Conservation (phyloP, 352 stramenopile species). For the Achlya hypogyna region DNA sequence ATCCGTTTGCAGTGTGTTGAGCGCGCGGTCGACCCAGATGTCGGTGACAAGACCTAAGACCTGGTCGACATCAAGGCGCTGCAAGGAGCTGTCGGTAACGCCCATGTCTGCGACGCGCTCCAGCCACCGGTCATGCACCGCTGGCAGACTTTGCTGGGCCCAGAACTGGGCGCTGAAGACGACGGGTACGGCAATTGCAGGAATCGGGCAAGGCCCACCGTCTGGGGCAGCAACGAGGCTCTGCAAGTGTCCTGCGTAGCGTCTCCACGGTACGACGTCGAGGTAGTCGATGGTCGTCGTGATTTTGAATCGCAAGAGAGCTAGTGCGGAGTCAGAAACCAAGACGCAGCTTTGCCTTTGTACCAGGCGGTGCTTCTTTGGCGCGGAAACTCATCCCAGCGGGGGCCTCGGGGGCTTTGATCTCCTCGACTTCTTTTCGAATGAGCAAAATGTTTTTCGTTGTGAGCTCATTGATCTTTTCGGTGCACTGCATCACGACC, state of each 20-base stretch:
- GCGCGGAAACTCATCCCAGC: background rate
- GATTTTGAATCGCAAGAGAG: background rate
- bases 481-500: slow-evolving; percentile 5
- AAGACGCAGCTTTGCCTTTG: background rate
- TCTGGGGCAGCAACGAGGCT: background rate
- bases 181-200: background rate
- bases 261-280: slow-evolving; percentile 1
- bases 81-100: background rate
- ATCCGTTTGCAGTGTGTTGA: background rate
- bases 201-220: background rate
- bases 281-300: slow-evolving; percentile 12
- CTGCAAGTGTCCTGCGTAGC: slow-evolving; percentile 7
- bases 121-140: slow-evolving; percentile 12
- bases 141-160: background rate
- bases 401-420: background rate
- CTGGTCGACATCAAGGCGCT: background rate
- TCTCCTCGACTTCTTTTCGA: background rate
- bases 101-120: background rate
- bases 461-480: slow-evolving; percentile 6
- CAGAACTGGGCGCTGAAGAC: background rate
- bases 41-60: background rate
- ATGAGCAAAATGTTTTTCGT: background rate
- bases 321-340: background rate
- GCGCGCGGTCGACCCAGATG: background rate
- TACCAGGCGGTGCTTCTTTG: background rate